Base-by-base conservation (phyloP, 2,329 filamentous ascomycete genomes). In the Leptographium flavum region DNA sequence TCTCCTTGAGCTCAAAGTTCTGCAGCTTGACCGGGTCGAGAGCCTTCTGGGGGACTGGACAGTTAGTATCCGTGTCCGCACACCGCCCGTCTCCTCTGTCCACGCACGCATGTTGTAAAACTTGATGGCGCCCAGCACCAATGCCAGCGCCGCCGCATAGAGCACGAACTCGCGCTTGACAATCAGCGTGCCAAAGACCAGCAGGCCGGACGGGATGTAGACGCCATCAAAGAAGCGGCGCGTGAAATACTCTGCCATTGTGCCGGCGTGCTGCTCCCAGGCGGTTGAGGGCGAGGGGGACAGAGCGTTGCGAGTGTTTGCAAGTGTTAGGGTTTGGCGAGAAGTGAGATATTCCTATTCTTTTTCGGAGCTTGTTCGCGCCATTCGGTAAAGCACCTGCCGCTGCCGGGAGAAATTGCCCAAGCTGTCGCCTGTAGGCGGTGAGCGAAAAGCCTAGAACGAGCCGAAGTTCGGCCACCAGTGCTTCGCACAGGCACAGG, bases 1-100 rank as follows among this genome's bases (percentile, higher is more conserved):
- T 96, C 66, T 96, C 86, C 64, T 83, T 81, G 56, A 98, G 81
- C 62, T 86, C 81, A 60, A 95, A 95, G 47, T 94, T 77, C 63
- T 95, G 87, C 75, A 94, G 95, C 42, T 74, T 73, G 55, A 81
- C 79, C 28, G 88, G 87, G 43, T 54, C 49, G 68, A 90, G 76
- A 52, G 92, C 81, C 65, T 85, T 87, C 63, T 81, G 79, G 51
- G 79, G 72, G 60, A 79, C 86, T 49, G 41, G 13, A 7, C 4
- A 14, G 17, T 7, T 9, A 25, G 17, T 21, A n/a, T n/a, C n/a
- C n/a, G n/a, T 19, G 28, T 32, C 13, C 27, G 36, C 21, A n/a
- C 2, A 6, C 13, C 19, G 7, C 13, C 6, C 15, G 21, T 27
- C 21, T 15, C 13, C 36, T 5, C 22, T 25, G 15, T 10, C 15